Evolutionary conservation across 371 early-diverging fungal species (phyloP), one percentile per base, ranked within the genome.

Genomic region (Apophysomyces ossiformis): DNA sequence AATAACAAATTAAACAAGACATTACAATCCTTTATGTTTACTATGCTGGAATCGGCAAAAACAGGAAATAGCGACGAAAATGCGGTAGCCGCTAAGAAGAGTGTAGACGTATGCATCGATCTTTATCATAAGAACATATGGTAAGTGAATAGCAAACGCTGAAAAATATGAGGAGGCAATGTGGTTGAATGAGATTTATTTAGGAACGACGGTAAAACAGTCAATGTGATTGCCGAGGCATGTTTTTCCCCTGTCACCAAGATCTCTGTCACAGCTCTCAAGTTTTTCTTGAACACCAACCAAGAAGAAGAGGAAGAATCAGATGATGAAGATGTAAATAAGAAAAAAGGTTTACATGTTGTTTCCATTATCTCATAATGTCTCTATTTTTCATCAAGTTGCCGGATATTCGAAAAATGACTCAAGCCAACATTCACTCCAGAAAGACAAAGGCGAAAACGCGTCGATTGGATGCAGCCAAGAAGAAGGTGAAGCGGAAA

Each of bases 1-100:
- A 96, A 98, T 86, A 96, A 97, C 86, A 93, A 92, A 73, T 80
- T 98, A 64, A 98, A 98, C 89, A 95, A 93, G 77, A 88, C 93
- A 2, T 84, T 98, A 46, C 98, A 98, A 81, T 93, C 94, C 63
- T 95, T 90, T 74, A 96, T 98, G 96, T 98, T 94, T 75, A 93
- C 92, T 61, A 92, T 98, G 86, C 80, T 97, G 41, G 84, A 85
- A 60, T 77, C 79, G 41, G 78, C 78, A 37, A 78, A 73, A 26
- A 67, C 79, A 0, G 84, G 85, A 37, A 85, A 79, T 58, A 84
- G 86, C 65, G 83, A 83, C 39, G 91, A 91, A 69, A 89, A 91
- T 63, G 91, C 90, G 4, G 89, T 95, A 67, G 96, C 97, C 21
- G 98, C 96, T 37, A 94, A 95, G 68, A 93, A 95, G 77, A 93